Evolutionary conservation across 2,329 filamentous ascomycete species (phyloP).

Genomic region (Zasmidium citrigriseum): DNA sequence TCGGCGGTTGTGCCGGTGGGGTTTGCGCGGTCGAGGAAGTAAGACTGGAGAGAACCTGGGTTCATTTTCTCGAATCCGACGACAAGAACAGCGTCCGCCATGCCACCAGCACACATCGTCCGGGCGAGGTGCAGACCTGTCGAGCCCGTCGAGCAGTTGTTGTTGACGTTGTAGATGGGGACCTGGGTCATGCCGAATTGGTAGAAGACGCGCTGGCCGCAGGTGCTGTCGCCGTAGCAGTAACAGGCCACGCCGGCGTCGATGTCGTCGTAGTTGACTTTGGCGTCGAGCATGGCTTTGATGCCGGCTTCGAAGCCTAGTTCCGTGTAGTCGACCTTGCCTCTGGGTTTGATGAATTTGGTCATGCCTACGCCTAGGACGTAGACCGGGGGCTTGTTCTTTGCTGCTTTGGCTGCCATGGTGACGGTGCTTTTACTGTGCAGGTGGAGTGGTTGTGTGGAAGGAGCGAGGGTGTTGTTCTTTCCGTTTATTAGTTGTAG

Average conservation of each 20-base stretch:
- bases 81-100: conserved; percentile 68
- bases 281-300: conserved; percentile 80
- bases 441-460: background rate
- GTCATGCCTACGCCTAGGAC: conserved; percentile 98
- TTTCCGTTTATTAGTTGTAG: background rate
- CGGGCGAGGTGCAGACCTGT: conserved; percentile 85
- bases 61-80: conserved; percentile 99
- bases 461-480: background rate
- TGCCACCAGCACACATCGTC: conserved; percentile 75
- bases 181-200: conserved; percentile 98
- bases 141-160: conserved; percentile 96
- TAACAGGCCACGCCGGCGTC: conserved; percentile 94
- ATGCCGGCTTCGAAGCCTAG: conserved; percentile 89
- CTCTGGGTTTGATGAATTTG: conserved; percentile 96
- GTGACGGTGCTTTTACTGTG: conserved; percentile 8
- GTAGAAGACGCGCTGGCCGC: conserved; percentile 95
- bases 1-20: conserved; percentile 70
- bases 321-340: conserved; percentile 91
- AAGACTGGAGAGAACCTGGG: conserved; percentile 77
- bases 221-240: conserved; percentile 94
- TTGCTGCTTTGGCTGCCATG: conserved; percentile 27
- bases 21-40: conserved; percentile 83
- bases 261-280: conserved; percentile 95
- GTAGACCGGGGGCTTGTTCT: conserved; percentile 54
- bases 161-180: conserved; percentile 97